Conservation (phyloP, 176 grass and related monocot species). For the Phoenix dactylifera region DNA sequence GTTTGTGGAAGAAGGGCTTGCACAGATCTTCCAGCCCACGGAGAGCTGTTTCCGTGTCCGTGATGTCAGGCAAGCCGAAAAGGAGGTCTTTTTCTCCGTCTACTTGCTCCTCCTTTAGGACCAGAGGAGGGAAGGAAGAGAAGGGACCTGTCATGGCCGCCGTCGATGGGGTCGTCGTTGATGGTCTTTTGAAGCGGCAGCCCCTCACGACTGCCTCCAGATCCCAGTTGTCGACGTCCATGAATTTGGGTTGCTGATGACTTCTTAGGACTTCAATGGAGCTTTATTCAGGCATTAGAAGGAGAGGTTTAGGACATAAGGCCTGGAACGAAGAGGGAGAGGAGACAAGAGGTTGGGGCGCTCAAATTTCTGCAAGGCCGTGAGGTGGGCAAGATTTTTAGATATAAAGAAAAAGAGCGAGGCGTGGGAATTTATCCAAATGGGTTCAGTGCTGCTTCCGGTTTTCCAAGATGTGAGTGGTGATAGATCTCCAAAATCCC, state of each 20-base stretch:
- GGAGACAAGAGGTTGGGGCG: no score
- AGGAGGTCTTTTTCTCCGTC: not conserved
- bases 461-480: no score
- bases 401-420: no score
- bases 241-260: not conserved
- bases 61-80: not conserved
- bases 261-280: no score
- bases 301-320: no score
- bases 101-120: not conserved
- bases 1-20: not conserved
- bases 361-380: no score
- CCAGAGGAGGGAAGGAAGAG: not conserved
- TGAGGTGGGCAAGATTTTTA: no score
- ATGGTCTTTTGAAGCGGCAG: conserved; percentile 26
- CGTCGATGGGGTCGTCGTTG: conserved; percentile 4
- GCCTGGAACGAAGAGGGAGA: no score
- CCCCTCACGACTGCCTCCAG: conserved; percentile 82
- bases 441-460: no score
- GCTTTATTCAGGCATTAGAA: no score
- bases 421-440: no score
- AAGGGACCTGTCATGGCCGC: not conserved
- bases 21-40: conserved; percentile 4
- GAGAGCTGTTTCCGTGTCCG: not conserved
- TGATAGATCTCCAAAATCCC: no score
- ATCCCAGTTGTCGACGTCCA: conserved; percentile 88